Percentiles rank a stretch among this genome's conserved stretches.
Evolutionary conservation across 169 alveolate species (phyloP).

Genomic region (Plasmodium coatneyi): DNA sequence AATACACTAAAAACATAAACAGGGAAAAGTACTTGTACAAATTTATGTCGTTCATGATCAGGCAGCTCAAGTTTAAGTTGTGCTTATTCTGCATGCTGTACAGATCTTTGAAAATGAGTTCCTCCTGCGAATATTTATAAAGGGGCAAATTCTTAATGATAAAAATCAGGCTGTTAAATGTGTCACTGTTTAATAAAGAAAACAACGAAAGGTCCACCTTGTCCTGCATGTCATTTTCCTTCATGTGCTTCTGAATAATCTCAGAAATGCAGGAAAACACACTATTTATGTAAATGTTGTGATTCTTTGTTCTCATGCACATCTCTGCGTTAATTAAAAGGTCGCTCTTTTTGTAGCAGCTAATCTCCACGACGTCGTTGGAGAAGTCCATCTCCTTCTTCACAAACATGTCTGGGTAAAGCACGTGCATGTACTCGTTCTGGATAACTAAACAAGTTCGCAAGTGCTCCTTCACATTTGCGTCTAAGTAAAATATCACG

Average conservation of each 20-base stretch:
- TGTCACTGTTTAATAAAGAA: conserved; percentile 24
- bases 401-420: conserved; percentile 60
- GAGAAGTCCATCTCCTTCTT: conserved; percentile 43
- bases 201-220: conserved; percentile 4
- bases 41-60: conserved; percentile 59
- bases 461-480: conserved; percentile 43
- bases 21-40: conserved; percentile 60
- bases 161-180: conserved; percentile 45
- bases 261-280: conserved; percentile 22
- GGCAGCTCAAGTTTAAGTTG: conserved; percentile 44
- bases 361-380: conserved; percentile 9
- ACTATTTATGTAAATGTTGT: conserved; percentile 16
- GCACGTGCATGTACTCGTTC: conserved; percentile 58
- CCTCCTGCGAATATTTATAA: conserved; percentile 60
- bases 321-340: conserved; percentile 36
- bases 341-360: conserved; percentile 29
- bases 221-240: conserved; percentile 28
- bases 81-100: conserved; percentile 49
- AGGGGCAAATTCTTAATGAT: conserved; percentile 60
- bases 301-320: conserved; percentile 41
- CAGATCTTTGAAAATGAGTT: conserved; percentile 53
- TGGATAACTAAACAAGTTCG: conserved; percentile 16
- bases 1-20: conserved; percentile 61
- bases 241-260: conserved; percentile 49
- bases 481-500: conserved; percentile 50